Evolutionary conservation across 202 grass and related monocot genomes (phyloP).

Genomic region (Zizania palustris): DNA sequence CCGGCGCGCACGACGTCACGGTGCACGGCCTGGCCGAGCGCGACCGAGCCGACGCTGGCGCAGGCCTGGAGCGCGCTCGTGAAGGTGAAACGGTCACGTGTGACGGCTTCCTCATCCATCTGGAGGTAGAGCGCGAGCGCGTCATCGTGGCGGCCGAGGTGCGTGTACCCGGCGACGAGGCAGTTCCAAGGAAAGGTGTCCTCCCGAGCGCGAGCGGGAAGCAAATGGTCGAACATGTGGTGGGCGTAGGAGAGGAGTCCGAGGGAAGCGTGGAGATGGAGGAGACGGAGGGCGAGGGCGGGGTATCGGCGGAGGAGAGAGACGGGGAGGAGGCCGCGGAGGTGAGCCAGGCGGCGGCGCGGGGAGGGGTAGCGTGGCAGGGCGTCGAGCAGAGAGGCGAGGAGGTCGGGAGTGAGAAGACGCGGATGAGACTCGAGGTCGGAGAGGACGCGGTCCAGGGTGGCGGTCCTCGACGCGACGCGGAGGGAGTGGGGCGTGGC

Average conservation of each 20-base stretch:
- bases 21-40: slow-evolving; percentile 51
- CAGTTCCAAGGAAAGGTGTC: slow-evolving; percentile 57
- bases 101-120: slow-evolving; percentile 56
- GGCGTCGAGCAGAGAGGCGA: slow-evolving; percentile 42
- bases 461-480: neutral
- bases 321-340: slow-evolving; percentile 45
- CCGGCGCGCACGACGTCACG: slow-evolving; percentile 52
- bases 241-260: slow-evolving; percentile 53
- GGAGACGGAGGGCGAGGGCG: slow-evolving; percentile 15
- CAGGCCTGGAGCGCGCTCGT: slow-evolving; percentile 51
- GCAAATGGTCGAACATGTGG: slow-evolving; percentile 61
- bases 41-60: slow-evolving; percentile 28
- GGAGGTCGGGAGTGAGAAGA: slow-evolving; percentile 44
- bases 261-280: slow-evolving; percentile 40
- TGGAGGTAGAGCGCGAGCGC: slow-evolving; percentile 54
- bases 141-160: slow-evolving; percentile 44
- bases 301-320: slow-evolving; percentile 44
- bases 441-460: slow-evolving; percentile 47
- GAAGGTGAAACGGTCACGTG: slow-evolving; percentile 55
- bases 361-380: slow-evolving; percentile 41
- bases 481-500: slow-evolving; percentile 16
- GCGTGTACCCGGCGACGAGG: slow-evolving; percentile 47
- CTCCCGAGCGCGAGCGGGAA: slow-evolving; percentile 37
- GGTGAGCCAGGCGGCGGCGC: slow-evolving; percentile 33
- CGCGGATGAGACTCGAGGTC: slow-evolving; percentile 56